Evolutionary conservation across 2,329 filamentous ascomycete genomes (phyloP).

Genomic region (Parastagonospora nodorum): DNA sequence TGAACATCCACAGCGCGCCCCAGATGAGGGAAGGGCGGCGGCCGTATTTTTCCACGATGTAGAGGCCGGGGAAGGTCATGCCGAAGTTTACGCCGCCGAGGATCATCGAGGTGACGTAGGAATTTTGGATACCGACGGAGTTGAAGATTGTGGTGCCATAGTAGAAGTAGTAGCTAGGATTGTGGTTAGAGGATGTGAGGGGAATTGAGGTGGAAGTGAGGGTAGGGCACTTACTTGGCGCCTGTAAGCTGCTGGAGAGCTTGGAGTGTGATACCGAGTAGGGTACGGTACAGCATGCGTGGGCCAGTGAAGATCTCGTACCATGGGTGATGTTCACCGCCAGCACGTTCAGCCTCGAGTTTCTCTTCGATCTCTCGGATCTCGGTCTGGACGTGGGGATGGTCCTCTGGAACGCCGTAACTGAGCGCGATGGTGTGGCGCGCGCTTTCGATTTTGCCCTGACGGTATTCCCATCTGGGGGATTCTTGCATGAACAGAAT

Average conservation of each 20-base stretch:
- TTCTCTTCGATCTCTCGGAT: constrained; percentile 62
- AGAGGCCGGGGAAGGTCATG: constrained; percentile 54
- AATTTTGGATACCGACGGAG: constrained; percentile 48
- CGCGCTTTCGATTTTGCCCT: constrained; percentile 58
- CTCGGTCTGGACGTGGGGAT: constrained; percentile 59
- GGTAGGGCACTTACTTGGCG: constrained; percentile 65
- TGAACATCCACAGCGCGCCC: constrained; percentile 56
- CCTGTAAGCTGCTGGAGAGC: constrained; percentile 72
- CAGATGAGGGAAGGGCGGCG: constrained; percentile 53
- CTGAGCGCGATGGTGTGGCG: constrained; percentile 58
- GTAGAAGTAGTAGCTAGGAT: constrained; percentile 63
- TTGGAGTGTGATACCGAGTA: constrained; percentile 67
- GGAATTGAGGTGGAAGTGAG: neutral
- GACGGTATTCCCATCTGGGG: constrained; percentile 63
- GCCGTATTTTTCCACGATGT: constrained; percentile 54
- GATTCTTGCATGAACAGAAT: constrained; percentile 62
- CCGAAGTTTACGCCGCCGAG: constrained; percentile 56
- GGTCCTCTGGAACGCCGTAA: constrained; percentile 61
- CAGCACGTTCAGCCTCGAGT: constrained; percentile 57
- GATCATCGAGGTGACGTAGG: constrained; percentile 55
- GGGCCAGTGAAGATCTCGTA: constrained; percentile 69
- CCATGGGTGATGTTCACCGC: constrained; percentile 42
- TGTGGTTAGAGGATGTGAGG: neutral
- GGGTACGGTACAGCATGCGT: constrained; percentile 68
- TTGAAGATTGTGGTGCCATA: constrained; percentile 55